These are phyloP conservation scores for Fusarium sulawesiense DNA, from an alignment of 2,329 filamentous ascomycete species.

Conservation along the genomic window DNA sequence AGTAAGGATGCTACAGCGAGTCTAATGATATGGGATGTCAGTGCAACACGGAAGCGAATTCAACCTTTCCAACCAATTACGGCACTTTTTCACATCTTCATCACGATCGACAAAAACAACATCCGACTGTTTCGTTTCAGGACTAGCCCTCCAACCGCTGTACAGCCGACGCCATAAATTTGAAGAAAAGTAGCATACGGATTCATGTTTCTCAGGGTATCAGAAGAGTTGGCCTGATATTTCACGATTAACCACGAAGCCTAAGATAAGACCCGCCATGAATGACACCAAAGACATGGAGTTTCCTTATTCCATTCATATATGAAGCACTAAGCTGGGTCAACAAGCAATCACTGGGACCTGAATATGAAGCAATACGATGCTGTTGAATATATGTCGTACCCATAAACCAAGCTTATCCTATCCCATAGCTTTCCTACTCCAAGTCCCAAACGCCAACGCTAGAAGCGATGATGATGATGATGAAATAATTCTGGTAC, in stretches of 20 bases:
- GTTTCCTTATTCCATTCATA: slow-evolving; percentile 5
- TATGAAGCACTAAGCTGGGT: slow-evolving; percentile 3
- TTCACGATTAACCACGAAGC: slow-evolving; percentile 19
- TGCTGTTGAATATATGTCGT: slow-evolving; percentile 16
- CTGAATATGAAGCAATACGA: slow-evolving; percentile 13
- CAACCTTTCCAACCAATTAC: slow-evolving; percentile 32
- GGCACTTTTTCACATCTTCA: slow-evolving; percentile 33
- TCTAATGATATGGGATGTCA: slow-evolving; percentile 12
- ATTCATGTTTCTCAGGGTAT: neutral
- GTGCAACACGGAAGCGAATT: slow-evolving; percentile 18
- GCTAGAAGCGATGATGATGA: slow-evolving; percentile 37
- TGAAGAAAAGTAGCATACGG: neutral
- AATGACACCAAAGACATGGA: slow-evolving; percentile 16
- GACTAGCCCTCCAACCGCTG: slow-evolving; percentile 6
- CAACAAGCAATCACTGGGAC: slow-evolving; percentile 2
- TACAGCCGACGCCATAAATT: neutral
- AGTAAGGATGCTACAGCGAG: neutral
- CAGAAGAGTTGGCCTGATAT: neutral
- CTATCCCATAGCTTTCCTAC: slow-evolving; percentile 2
- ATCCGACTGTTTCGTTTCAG: slow-evolving; percentile 34
- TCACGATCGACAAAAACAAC: slow-evolving; percentile 37
- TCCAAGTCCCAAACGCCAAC: slow-evolving; percentile 46
- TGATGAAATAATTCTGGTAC: slow-evolving; percentile 39
- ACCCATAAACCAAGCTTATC: slow-evolving; percentile 23
- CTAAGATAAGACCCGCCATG: slow-evolving; percentile 10